Conservation (phyloP, 495 filamentous ascomycete species). For the Talaromyces proteolyticus region DNA sequence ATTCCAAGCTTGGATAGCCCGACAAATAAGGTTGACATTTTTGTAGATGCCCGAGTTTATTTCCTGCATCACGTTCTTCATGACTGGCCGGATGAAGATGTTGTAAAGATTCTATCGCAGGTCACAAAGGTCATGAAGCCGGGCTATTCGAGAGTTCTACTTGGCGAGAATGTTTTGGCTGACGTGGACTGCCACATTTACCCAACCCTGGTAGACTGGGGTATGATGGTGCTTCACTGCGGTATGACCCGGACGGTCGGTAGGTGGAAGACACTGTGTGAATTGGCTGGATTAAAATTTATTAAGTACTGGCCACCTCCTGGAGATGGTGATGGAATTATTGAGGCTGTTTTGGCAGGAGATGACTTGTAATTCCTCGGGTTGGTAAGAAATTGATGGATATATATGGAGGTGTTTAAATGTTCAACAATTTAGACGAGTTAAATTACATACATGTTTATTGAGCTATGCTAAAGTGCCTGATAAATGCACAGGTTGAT, state of each 20-base stretch:
- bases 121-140: slow-evolving; percentile 28
- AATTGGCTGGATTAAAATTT: slow-evolving; percentile 26
- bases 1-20: background rate
- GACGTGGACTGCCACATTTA: slow-evolving; percentile 23
- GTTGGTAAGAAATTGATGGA: background rate
- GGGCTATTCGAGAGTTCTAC: slow-evolving; percentile 40
- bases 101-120: slow-evolving; percentile 15
- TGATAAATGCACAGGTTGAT: too few relatives aligned
- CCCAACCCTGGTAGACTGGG: slow-evolving; percentile 25
- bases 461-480: too few relatives aligned
- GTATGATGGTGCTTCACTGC: slow-evolving; percentile 29
- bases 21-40: background rate
- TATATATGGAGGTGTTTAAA: background rate
- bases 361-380: too few relatives aligned
- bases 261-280: slow-evolving; percentile 27
- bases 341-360: slow-evolving; percentile 16
- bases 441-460: too few relatives aligned
- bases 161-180: slow-evolving; percentile 39
- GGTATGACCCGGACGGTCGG: slow-evolving; percentile 30
- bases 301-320: slow-evolving; percentile 24
- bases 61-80: slow-evolving; percentile 42
- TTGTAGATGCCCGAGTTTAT: slow-evolving; percentile 34
- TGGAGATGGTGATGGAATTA: slow-evolving; percentile 16
- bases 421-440: too few relatives aligned
- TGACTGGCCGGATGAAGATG: slow-evolving; percentile 33